Evolutionary conservation across 768 basidiomycete species (phyloP).

Genomic region (Candolleomyces eurysporus): DNA sequence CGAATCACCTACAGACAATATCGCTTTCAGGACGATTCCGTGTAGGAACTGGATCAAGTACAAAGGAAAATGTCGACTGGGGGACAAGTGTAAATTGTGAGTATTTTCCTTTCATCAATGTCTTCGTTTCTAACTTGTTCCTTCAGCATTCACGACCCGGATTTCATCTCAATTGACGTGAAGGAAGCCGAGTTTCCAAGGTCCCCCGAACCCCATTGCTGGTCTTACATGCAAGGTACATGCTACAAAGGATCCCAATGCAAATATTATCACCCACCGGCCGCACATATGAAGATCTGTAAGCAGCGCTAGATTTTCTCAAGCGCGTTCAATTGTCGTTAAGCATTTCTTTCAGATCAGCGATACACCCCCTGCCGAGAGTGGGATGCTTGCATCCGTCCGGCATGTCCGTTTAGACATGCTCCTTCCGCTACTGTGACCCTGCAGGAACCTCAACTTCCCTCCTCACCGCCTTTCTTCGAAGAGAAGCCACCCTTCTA

Average conservation of each 20-base stretch:
- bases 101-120: slow-evolving; percentile 22
- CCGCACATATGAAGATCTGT: slow-evolving; percentile 25
- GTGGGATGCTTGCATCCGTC: neutral
- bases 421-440: neutral
- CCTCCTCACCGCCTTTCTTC: neutral
- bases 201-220: slow-evolving; percentile 27
- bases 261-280: slow-evolving; percentile 28
- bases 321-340: neutral
- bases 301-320: neutral
- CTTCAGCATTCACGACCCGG: slow-evolving; percentile 31
- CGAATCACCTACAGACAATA: slow-evolving; percentile 1
- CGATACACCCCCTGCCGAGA: neutral
- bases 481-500: neutral
- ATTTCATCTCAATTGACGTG: slow-evolving; percentile 17
- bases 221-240: slow-evolving; percentile 34
- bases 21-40: slow-evolving; percentile 33
- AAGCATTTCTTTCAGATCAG: neutral
- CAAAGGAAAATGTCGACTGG: slow-evolving; percentile 41
- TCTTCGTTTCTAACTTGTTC: slow-evolving; percentile 3
- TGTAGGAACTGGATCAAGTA: slow-evolving; percentile 42
- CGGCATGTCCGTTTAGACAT: neutral
- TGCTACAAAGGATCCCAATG: slow-evolving; percentile 24
- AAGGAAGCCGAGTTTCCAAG: slow-evolving; percentile 4
- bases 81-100: slow-evolving; percentile 41
- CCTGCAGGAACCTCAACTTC: neutral